phyloP scores from a whole-genome alignment of 306 rosid genomes.

The Nissolia schottii region DNA sequence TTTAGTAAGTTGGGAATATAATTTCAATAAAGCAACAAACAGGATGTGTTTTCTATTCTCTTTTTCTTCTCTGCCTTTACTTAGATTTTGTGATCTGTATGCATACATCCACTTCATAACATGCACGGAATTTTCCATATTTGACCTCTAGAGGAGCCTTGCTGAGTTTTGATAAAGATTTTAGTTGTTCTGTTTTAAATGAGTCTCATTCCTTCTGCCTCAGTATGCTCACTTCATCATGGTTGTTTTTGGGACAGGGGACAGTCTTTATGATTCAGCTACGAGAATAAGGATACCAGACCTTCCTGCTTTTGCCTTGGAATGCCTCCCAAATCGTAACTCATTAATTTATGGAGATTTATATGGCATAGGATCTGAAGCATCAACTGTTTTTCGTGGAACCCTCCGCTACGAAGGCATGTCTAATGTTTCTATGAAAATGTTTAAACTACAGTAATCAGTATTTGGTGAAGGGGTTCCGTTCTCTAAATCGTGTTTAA shows the following conservation, averaged over 20 bases:
- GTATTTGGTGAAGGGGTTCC: not conserved
- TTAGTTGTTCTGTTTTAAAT: not conserved
- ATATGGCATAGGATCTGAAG: conserved; percentile 78
- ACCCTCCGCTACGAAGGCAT: conserved; percentile 95
- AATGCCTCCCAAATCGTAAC: conserved; percentile 85
- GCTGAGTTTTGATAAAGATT: not conserved
- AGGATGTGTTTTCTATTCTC: not conserved
- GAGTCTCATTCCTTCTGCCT: not conserved
- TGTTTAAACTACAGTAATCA: not conserved
- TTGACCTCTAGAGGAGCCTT: not conserved
- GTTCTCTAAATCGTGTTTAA: not conserved
- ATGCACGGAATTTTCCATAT: not conserved
- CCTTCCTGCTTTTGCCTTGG: conserved; percentile 92
- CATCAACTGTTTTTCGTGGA: conserved; percentile 86
- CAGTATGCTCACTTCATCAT: conserved; percentile 10
- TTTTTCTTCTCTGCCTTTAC: not conserved
- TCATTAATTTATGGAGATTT: conserved; percentile 76
- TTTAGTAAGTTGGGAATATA: not conserved
- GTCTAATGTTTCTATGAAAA: not conserved
- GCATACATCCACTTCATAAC: not conserved
- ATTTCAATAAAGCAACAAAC: not conserved
- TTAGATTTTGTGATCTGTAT: not conserved
- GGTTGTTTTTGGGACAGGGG: conserved; percentile 46
- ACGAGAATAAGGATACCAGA: conserved; percentile 57
- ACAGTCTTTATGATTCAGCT: conserved; percentile 74